Evolutionary conservation across 2,329 filamentous ascomycete genomes (phyloP).

Genomic region (Scedosporium aurantiacum): DNA sequence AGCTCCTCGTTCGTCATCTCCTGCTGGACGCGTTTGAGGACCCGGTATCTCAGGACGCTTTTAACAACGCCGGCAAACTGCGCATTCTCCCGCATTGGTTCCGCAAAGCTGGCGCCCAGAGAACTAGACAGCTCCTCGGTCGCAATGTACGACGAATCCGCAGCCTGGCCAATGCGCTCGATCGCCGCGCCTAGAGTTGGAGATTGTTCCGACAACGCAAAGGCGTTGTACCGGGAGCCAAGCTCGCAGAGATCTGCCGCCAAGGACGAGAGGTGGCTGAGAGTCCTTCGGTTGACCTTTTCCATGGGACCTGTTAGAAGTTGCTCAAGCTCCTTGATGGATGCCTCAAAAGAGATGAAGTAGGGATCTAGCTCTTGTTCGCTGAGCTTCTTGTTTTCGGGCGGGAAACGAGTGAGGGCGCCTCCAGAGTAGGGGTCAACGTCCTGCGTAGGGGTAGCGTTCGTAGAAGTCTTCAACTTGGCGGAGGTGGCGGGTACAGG

Average conservation of each 20-base stretch:
- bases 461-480: conserved; percentile 58
- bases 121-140: conserved; percentile 83
- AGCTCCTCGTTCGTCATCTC: conserved; percentile 95
- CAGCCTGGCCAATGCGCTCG: conserved; percentile 86
- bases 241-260: conserved; percentile 85
- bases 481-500: conserved; percentile 78
- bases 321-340: conserved; percentile 81
- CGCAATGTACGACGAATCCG: conserved; percentile 90
- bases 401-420: conserved; percentile 57
- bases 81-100: conserved; percentile 94
- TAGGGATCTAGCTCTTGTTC: conserved; percentile 93
- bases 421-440: conserved; percentile 15
- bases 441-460: conserved; percentile 18
- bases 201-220: conserved; percentile 87
- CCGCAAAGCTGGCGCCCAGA: conserved; percentile 87
- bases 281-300: conserved; percentile 82
- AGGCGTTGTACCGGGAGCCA: conserved; percentile 92
- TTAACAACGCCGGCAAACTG: conserved; percentile 94
- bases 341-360: conserved; percentile 85
- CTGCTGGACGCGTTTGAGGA: conserved; percentile 90
- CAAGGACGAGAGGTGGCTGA: conserved; percentile 74
- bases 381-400: conserved; percentile 60
- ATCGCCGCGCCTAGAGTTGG: conserved; percentile 84
- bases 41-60: conserved; percentile 75
- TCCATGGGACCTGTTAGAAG: conserved; percentile 89